These are phyloP conservation scores for Fusarium sp. DNA, from an alignment of 2,329 filamentous ascomycete species.

Conservation along the genomic window DNA sequence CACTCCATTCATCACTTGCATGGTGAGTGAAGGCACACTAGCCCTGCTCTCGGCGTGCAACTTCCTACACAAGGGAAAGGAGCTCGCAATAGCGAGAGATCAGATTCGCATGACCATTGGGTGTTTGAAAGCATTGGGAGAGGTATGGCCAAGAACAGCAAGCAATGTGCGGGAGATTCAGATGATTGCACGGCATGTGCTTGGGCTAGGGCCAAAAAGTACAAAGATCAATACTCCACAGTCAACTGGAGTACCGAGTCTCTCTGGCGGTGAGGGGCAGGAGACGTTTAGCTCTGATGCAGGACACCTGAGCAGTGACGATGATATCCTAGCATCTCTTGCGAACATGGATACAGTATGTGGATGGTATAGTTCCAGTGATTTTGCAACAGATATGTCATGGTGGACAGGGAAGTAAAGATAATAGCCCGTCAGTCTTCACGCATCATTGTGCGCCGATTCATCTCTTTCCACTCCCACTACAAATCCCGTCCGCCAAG, in stretches of 20 bases:
- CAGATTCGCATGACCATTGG: slow-evolving; percentile 33
- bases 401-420: neutral
- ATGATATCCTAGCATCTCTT: neutral
- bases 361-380: slow-evolving; percentile 6
- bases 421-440: neutral
- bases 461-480: neutral
- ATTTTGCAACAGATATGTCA: neutral
- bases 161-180: slow-evolving; percentile 34
- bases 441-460: neutral
- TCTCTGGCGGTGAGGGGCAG: neutral
- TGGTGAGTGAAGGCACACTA: slow-evolving; percentile 33
- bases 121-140: slow-evolving; percentile 14
- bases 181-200: slow-evolving; percentile 33
- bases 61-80: slow-evolving; percentile 13
- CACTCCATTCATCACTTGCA: slow-evolving; percentile 30
- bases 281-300: neutral
- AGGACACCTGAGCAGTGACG: fast-evolving
- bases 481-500: neutral
- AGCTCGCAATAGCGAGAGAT: slow-evolving; percentile 21
- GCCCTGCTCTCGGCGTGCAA: slow-evolving; percentile 26
- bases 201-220: neutral
- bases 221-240: neutral
- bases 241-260: slow-evolving; percentile 1
- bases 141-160: slow-evolving; percentile 28
- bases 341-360: slow-evolving; percentile 10